Percentiles rank a stretch among this genome's conserved stretches.
These are phyloP conservation scores for Mucor irregularis DNA, from an alignment of 371 early-diverging fungal genomes.

Conservation along the genomic window DNA sequence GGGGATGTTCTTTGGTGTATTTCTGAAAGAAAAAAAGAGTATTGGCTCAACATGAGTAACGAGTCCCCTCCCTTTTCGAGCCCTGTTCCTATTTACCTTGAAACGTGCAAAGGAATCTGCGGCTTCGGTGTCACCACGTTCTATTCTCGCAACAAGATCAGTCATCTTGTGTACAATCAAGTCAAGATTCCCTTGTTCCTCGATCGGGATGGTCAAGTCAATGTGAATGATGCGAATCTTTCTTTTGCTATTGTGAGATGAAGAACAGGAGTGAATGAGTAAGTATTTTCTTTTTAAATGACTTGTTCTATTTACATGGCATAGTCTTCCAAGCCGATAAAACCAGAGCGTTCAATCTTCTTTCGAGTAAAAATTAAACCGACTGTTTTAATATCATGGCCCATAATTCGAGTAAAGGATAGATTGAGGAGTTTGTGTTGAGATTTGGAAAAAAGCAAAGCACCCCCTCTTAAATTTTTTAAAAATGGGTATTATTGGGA, in stretches of 20 bases:
- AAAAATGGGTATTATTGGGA: no score
- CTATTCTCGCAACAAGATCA: conserved; percentile 38
- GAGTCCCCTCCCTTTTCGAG: no score
- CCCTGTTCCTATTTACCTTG: conserved; percentile 21
- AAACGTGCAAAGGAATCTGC: conserved; percentile 30
- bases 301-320: conserved; percentile 28
- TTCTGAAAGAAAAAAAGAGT: no score
- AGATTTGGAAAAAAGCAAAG: no score
- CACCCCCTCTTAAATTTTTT: no score
- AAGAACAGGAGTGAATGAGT: neutral
- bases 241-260: conserved; percentile 24
- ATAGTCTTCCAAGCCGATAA: conserved; percentile 40
- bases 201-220: conserved; percentile 39
- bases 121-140: conserved; percentile 34
- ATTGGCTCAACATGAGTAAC: no score
- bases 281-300: no score
- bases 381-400: conserved; percentile 30
- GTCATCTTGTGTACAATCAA: conserved; percentile 53
- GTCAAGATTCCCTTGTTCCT: conserved; percentile 37
- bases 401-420: conserved; percentile 10
- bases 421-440: no score
- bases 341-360: conserved; percentile 43
- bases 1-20: conserved; percentile 31
- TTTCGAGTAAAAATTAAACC: conserved; percentile 43
- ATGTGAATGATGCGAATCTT: conserved; percentile 36